phyloP scores from a whole-genome alignment of 2,329 filamentous ascomycete genomes.

The Trichoderma sp. region DNA sequence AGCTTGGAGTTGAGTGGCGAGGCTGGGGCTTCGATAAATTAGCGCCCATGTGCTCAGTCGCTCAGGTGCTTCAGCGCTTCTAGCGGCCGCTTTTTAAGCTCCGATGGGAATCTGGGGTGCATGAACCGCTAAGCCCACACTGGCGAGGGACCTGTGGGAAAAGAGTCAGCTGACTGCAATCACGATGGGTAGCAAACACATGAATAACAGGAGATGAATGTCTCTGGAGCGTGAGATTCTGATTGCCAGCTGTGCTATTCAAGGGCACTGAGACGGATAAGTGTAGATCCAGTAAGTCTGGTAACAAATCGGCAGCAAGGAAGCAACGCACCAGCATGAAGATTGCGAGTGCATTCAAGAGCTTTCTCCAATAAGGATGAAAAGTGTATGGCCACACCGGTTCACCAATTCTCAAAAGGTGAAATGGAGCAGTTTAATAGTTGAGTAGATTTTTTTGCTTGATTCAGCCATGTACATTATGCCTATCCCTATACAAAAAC shows the following conservation, averaged over 20 bases:
- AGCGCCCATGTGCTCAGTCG: constrained; percentile 10
- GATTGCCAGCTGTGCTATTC: not conserved
- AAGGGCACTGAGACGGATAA: not conserved
- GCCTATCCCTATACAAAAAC: not conserved
- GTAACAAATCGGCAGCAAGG: not conserved
- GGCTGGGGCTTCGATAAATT: not conserved
- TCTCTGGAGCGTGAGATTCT: not conserved
- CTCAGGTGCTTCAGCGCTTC: constrained; percentile 11
- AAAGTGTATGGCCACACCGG: not conserved
- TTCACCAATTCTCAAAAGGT: not conserved
- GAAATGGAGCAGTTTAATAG: not conserved
- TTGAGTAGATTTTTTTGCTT: not conserved
- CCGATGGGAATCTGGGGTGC: constrained; percentile 19
- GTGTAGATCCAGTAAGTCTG: not conserved
- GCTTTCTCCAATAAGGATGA: too few relatives aligned
- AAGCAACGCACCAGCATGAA: not conserved
- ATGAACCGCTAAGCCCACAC: constrained; percentile 7
- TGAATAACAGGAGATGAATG: not conserved
- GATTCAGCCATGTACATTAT: not conserved
- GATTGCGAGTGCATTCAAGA: not conserved
- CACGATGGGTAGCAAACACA: not conserved
- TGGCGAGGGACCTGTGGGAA: not conserved
- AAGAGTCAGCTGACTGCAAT: constrained; percentile 1
- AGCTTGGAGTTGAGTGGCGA: constrained; percentile 8
- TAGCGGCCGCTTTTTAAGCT: constrained; percentile 17